A percentile compares a stretch with the other conserved stretches of the same genome.
These are phyloP conservation scores for Amanita exitialis DNA, from an alignment of 768 basidiomycete genomes.

Conservation along the genomic window DNA sequence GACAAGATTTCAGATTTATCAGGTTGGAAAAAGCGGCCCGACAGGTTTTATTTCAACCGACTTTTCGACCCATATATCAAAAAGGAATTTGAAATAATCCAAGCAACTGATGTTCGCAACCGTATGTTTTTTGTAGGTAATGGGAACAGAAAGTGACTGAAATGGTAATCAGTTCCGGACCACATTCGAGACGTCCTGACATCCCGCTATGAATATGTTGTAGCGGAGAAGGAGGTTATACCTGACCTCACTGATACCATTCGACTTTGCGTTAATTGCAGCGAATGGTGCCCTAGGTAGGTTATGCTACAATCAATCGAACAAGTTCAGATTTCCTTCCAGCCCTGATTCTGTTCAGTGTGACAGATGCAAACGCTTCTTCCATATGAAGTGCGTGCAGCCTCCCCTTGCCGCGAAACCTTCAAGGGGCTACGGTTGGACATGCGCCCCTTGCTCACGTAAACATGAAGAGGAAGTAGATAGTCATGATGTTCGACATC, in stretches of 20 bases:
- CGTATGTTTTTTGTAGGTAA: constrained; percentile 40
- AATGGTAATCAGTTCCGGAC: constrained; percentile 54
- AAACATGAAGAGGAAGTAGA: constrained; percentile 82
- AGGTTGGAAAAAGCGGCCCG: constrained; percentile 88
- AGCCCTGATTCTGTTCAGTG: constrained; percentile 84
- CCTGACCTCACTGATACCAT: constrained; percentile 82
- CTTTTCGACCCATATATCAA: constrained; percentile 98
- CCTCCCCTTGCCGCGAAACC: constrained; percentile 89
- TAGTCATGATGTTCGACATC: constrained; percentile 57
- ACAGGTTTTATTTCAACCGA: constrained; percentile 93
- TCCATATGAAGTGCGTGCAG: constrained; percentile 91
- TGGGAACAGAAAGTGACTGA: constrained; percentile 12
- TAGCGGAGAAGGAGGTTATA: constrained; percentile 89
- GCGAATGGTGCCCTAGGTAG: constrained; percentile 84
- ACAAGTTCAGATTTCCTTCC: constrained; percentile 7
- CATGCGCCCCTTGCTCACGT: constrained; percentile 87
- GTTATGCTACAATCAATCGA: constrained; percentile 15
- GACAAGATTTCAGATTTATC: constrained; percentile 92
- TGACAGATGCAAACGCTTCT: constrained; percentile 86
- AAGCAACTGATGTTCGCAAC: constrained; percentile 78
- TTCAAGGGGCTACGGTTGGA: constrained; percentile 95
- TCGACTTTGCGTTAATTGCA: constrained; percentile 80
- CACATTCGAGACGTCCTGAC: constrained; percentile 70
- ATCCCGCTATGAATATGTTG: constrained; percentile 87
- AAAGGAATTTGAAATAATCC: constrained; percentile 94